phyloP scores from a whole-genome alignment of 2,329 filamentous ascomycete species.

The Ambrosiella cleistominuta region DNA sequence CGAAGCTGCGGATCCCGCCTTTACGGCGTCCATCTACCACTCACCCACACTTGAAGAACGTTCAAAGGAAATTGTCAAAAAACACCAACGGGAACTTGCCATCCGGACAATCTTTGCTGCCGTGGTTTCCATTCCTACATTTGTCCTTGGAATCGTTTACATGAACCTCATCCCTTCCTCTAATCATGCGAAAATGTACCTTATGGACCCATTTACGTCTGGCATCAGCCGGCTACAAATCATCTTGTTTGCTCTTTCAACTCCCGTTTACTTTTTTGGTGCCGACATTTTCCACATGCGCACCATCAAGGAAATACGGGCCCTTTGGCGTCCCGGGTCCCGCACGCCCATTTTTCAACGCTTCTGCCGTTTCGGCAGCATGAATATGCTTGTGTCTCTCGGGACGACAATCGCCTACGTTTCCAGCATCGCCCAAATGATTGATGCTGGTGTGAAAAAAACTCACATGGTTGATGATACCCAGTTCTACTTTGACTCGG shows the following conservation, averaged over 20 bases:
- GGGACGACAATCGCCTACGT: conserved; percentile 80
- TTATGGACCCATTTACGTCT: conserved; percentile 53
- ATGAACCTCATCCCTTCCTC: conserved; percentile 59
- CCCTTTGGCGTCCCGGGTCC: conserved; percentile 62
- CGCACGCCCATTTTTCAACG: conserved; percentile 53
- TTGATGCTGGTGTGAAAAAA: conserved; percentile 35
- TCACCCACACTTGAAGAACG: conserved; percentile 71
- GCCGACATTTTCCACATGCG: conserved; percentile 71
- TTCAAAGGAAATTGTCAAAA: conserved; percentile 51
- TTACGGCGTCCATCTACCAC: conserved; percentile 56
- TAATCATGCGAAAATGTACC: conserved; percentile 40
- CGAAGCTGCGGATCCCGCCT: conserved; percentile 43
- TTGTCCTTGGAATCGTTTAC: conserved; percentile 75
- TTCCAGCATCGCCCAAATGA: conserved; percentile 62
- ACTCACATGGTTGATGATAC: conserved; percentile 26
- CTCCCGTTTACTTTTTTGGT: conserved; percentile 71
- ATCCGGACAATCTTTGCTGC: conserved; percentile 54
- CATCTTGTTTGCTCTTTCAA: conserved; percentile 63
- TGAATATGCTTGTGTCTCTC: conserved; percentile 85
- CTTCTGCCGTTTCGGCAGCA: conserved; percentile 87
- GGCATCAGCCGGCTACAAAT: conserved; percentile 65
- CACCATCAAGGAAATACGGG: conserved; percentile 59
- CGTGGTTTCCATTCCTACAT: conserved; percentile 59
- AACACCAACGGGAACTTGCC: conserved; percentile 51
- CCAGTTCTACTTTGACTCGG: conserved; percentile 74